These are phyloP conservation scores for Thelonectria rubi DNA, from an alignment of 2,329 filamentous ascomycete genomes.

Conservation along the genomic window DNA sequence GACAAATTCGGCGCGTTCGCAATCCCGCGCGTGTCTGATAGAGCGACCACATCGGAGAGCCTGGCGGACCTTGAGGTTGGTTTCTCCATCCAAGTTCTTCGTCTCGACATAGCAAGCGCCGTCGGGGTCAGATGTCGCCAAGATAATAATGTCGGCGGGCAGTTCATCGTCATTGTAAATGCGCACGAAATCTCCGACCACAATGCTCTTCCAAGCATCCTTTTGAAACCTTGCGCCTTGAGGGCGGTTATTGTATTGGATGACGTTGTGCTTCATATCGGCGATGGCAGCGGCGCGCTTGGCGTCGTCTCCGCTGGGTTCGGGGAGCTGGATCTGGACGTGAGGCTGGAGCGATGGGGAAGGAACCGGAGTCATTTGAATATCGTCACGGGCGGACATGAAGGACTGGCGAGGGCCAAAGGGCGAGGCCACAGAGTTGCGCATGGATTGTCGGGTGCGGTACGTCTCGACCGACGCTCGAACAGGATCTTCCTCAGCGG, in stretches of 20 bases:
- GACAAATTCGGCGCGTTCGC: conserved; percentile 85
- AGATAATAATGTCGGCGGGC: conserved; percentile 89
- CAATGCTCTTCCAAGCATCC: conserved; percentile 93
- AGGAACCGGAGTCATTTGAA: conserved; percentile 95
- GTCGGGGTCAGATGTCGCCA: conserved; percentile 92
- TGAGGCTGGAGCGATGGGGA: conserved; percentile 71
- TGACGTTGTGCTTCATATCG: conserved; percentile 65
- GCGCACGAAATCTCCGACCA: conserved; percentile 95
- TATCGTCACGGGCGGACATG: conserved; percentile 71
- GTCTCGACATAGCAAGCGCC: conserved; percentile 98
- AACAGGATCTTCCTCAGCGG: conserved; percentile 57
- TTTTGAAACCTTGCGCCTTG: conserved; percentile 87
- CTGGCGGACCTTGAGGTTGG: conserved; percentile 94
- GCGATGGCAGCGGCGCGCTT: conserved; percentile 51
- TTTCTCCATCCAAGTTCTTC: conserved; percentile 97
- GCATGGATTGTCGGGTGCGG: conserved; percentile 47
- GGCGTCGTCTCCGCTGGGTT: conserved; percentile 43
- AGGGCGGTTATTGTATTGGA: conserved; percentile 74
- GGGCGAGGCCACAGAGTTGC: conserved; percentile 56
- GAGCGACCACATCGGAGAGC: conserved; percentile 85
- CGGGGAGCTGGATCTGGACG: conserved; percentile 52
- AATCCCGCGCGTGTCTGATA: conserved; percentile 89
- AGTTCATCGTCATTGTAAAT: conserved; percentile 97
- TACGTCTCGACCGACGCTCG: conserved; percentile 65
- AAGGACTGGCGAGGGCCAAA: conserved; percentile 64